Percentiles rank a stretch among this genome's conserved stretches.
phyloP scores from a whole-genome alignment of 768 basidiomycete species.

The Flagelloscypha sp. region DNA sequence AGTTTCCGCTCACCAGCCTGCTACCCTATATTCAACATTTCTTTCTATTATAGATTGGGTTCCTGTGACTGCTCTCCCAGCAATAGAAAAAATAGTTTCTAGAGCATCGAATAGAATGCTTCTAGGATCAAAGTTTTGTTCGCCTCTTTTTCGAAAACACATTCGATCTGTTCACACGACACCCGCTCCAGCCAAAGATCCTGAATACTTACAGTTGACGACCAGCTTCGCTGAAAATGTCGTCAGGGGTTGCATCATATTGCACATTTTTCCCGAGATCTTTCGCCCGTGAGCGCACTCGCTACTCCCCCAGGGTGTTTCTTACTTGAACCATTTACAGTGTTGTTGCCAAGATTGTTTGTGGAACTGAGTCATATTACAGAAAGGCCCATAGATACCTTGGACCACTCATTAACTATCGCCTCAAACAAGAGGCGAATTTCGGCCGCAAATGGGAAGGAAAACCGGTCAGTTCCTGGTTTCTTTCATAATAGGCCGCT shows the following conservation, averaged over 20 bases:
- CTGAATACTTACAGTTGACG: conserved; percentile 4
- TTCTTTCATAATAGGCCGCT: neutral
- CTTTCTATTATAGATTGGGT: conserved; percentile 6
- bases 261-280: conserved; percentile 4
- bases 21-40: neutral
- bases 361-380: conserved; percentile 2
- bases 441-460: conserved; percentile 8
- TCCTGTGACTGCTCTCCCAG: conserved; percentile 3
- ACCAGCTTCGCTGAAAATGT: too few species aligned
- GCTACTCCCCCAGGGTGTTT: neutral
- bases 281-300: conserved; percentile 6
- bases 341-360: conserved; percentile 4
- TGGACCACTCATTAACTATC: conserved; percentile 7
- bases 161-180: neutral
- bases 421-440: conserved; percentile 10
- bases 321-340: conserved; percentile 3
- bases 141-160: neutral
- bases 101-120: conserved; percentile 9
- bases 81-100: conserved; percentile 5
- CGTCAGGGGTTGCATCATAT: too few species aligned
- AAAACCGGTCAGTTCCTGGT: conserved; percentile 9
- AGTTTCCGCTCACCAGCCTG: too few species aligned
- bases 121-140: conserved; percentile 9
- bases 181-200: conserved; percentile 1
- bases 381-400: neutral